Evolutionary conservation across 768 basidiomycete species (phyloP), one percentile per base, ranked within the genome.

Genomic region (Fomitopsis serialis): DNA sequence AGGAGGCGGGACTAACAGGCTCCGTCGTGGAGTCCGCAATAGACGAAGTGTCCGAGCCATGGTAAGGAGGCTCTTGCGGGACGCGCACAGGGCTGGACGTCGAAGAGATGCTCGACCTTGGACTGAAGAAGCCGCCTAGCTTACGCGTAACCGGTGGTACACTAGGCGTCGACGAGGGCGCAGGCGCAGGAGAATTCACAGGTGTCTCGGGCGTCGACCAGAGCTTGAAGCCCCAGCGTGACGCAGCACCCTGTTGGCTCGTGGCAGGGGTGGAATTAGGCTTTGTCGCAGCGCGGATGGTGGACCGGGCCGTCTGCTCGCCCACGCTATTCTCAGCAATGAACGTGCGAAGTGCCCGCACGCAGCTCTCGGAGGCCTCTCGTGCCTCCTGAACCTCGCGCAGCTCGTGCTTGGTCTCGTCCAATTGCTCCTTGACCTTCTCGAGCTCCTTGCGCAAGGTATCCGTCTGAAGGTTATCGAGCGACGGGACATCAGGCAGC

Each of bases 291-390:
- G 64, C 58, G 48, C 57, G 61, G 17, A 43, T 54, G 19, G 37
- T 55, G 12, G 36, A 40, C 40, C 52, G 56, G 17, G 64, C 34
- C 13, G 66, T 43, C 2, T 60, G 61, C 44, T 65, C 68, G 9
- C 87, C 87, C 46, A 88, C 74, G 53, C 82, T 81, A 65, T 85
- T 82, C 58, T 89, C 83, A 21, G 80, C 81, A 58, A 92, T 91
- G 64, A 88, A 98, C 53, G 84, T 86, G 35, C 93, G 78, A 42
- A 98, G 73, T 0, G 88, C 90, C 51, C 80, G 83, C 58, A 89
- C 82, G 65, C 92, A 94, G 0, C 79, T 79, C 59, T 98, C 93
- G 34, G 88, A 90, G 3, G 95, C 95, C 63, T 92, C 85, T 45
- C 84, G 77, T 2, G 90, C 92, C 68, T 98, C 95, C 56, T 80